These are phyloP conservation scores for Prunella vulgaris DNA, from an alignment of 257 asterid species.

Conservation along the genomic window DNA sequence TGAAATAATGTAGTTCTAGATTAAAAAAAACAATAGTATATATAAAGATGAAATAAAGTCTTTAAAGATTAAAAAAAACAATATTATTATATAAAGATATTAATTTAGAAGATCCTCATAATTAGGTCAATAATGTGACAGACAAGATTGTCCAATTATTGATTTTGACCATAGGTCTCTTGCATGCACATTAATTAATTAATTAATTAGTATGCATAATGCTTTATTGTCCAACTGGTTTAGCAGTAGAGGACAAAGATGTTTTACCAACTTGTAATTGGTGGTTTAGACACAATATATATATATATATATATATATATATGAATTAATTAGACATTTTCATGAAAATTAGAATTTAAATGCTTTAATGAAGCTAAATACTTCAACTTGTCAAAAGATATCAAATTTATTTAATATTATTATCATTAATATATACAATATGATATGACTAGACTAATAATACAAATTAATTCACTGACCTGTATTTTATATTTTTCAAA, in stretches of 20 bases:
- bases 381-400: too few relatives aligned
- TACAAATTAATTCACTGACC: background rate
- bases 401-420: too few relatives aligned
- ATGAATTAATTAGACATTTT: background rate
- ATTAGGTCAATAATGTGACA: conserved; percentile 25
- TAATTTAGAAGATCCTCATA: conserved; percentile 18
- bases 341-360: background rate
- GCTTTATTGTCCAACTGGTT: conserved; percentile 18
- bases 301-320: background rate
- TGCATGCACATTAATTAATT: conserved; percentile 2
- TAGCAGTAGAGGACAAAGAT: conserved; percentile 24
- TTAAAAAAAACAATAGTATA: too few relatives aligned
- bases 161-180: conserved; percentile 6
- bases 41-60: too few relatives aligned
- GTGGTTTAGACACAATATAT: background rate
- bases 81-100: too few relatives aligned
- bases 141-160: conserved; percentile 20
- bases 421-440: too few relatives aligned
- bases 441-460: too few relatives aligned
- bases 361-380: background rate
- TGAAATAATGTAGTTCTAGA: background rate
- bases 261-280: conserved; percentile 13
- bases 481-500: too few relatives aligned
- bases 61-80: too few relatives aligned
- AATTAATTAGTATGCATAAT: background rate